These are phyloP conservation scores for Mycena sanguinolenta DNA, from an alignment of 768 basidiomycete species.

Conservation along the genomic window DNA sequence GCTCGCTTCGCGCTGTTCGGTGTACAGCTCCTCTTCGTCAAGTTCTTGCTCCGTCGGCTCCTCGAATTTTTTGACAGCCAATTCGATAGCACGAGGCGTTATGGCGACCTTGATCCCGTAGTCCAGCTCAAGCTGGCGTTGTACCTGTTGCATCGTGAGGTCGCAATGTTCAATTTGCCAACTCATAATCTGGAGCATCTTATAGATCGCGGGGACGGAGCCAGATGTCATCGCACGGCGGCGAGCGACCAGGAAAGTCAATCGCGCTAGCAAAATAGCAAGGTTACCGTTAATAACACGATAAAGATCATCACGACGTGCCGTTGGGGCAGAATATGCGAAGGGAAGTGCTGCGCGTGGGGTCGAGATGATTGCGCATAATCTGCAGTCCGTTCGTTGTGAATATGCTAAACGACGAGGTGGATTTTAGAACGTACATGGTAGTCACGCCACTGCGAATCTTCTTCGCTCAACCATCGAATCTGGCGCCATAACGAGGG, in stretches of 20 bases:
- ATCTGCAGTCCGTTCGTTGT: background rate
- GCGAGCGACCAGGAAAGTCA: slow-evolving; percentile 17
- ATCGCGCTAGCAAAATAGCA: background rate
- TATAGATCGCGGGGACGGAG: background rate
- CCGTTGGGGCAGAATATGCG: background rate
- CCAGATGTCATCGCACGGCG: slow-evolving; percentile 24
- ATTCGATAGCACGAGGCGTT: no score
- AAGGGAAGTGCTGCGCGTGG: slow-evolving; percentile 4
- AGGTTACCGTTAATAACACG: no score
- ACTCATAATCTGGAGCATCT: background rate
- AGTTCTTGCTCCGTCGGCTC: no score
- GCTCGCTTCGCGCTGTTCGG: no score
- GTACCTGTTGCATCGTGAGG: background rate
- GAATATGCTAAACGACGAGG: background rate
- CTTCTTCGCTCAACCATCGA: background rate
- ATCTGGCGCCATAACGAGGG: slow-evolving; percentile 20
- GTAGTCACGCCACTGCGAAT: slow-evolving; percentile 9
- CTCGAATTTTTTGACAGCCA: no score
- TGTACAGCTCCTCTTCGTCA: no score
- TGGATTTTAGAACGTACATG: background rate
- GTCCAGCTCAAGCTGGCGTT: background rate
- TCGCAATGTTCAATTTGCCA: background rate
- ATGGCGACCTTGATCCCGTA: background rate
- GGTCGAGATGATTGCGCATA: background rate
- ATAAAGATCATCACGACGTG: background rate